Conservation (phyloP, 768 basidiomycete genomes). For the Xerocomus brunneocitrinus region DNA sequence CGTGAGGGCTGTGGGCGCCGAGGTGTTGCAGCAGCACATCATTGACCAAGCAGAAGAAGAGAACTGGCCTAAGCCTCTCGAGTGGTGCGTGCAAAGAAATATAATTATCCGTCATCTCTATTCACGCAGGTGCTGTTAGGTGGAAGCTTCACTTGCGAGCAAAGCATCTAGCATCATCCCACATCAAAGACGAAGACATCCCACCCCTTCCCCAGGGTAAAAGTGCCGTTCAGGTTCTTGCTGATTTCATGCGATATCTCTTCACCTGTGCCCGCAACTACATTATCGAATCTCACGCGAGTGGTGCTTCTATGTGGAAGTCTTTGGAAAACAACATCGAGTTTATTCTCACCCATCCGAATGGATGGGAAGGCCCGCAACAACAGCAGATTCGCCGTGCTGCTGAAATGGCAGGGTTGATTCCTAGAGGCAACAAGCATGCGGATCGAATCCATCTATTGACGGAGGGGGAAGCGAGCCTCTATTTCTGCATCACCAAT, state of each 20-base stretch:
- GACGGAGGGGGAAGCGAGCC: too few species aligned
- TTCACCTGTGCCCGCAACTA: too few species aligned
- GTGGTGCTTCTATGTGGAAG: too few species aligned
- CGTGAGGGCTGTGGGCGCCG: slow-evolving; percentile 42
- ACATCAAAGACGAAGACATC: neutral
- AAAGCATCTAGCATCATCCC: neutral
- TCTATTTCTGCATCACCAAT: slow-evolving; percentile 26
- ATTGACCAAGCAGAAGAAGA: slow-evolving; percentile 19
- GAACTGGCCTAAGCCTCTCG: slow-evolving; percentile 30
- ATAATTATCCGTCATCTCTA: neutral
- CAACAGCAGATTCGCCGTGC: neutral
- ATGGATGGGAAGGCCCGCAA: too few species aligned
- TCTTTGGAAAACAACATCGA: too few species aligned
- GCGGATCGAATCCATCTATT: neutral
- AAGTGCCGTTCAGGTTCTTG: neutral
- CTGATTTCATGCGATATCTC: too few species aligned
- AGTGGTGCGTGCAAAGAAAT: slow-evolving; percentile 30
- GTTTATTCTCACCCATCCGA: too few species aligned
- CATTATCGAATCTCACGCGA: too few species aligned
- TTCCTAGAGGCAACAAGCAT: neutral
- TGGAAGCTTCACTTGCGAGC: slow-evolving; percentile 36
- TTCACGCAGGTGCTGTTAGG: slow-evolving; percentile 7
- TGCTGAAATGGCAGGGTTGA: neutral
- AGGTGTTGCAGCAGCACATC: slow-evolving; percentile 33
- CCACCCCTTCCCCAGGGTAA: neutral